Evolutionary conservation across 75 land plant genomes (phyloP), one percentile per base, ranked within the genome.

Genomic region (Selaginella moellendorffii): DNA sequence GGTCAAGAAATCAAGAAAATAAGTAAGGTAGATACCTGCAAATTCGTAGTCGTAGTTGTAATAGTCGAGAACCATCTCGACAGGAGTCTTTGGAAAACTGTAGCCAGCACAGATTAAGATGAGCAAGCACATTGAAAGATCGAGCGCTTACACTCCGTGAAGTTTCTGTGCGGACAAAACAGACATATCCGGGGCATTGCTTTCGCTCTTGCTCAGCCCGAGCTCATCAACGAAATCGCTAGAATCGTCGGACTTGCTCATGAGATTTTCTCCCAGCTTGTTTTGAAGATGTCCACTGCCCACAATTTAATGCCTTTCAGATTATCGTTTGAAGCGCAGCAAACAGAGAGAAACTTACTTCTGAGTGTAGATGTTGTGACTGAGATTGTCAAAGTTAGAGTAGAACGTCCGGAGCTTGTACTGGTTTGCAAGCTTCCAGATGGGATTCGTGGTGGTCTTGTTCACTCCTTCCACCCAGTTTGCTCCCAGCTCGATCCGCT

Each of bases 401-500:
- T 64, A 69, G 65, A 54, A 67, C 0, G 77, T 81, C 10, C 79
- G 73, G 21, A 87, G 78, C 1, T 66, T 53, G 14, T 71, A 52
- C 12, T 74, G 22, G 2, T 54, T 12, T 25, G 91, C 91, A 0
- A 87, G 69, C 1, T 77, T 72, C 81, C 84, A 82, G 28, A 87
- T 74, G 2, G 91, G 91, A 31, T 87, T 87, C 23, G 75, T n/a
- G 24, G 29, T 73, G 54, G 20, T 69, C 28, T 1, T 87, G 87
- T 84, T 8, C 81, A n/a, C n/a, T n/a, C n/a, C n/a, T n/a, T n/a
- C n/a, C n/a, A n/a, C n/a, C n/a, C n/a, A n/a, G n/a, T n/a, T 83
- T 1, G 91, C 91, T 2, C 91, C 91, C 5, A 76, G 54, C 69
- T 87, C 87, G 54, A 84, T 72, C 36, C 74, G 54, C 17, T 72